Conservation (phyloP, 1,284 basidiomycete species). For the Anthracocystis setariae region DNA sequence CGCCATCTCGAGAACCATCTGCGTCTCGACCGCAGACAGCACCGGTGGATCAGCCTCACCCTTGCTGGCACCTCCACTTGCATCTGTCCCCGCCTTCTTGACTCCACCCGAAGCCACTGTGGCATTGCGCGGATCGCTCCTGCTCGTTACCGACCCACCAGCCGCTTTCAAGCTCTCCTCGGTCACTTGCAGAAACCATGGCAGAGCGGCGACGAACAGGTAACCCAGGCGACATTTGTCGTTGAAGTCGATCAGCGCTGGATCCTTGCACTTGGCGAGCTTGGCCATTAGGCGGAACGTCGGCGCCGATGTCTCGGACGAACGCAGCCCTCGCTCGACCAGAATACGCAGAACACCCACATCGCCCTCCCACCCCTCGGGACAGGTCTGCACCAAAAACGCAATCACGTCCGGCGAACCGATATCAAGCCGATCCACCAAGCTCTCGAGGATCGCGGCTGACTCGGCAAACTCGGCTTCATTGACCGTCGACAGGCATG, state of each 20-base stretch:
- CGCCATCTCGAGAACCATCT: slow-evolving; percentile 77
- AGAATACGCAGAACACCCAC: slow-evolving; percentile 77
- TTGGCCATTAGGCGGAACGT: slow-evolving; percentile 79
- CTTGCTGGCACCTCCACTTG: neutral
- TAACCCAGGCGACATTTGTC: slow-evolving; percentile 77
- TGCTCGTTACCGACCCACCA: slow-evolving; percentile 25
- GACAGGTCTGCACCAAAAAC: slow-evolving; percentile 76
- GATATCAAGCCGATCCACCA: slow-evolving; percentile 80
- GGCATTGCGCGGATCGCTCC: slow-evolving; percentile 27
- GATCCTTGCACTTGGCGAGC: slow-evolving; percentile 75
- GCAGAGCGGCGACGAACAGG: slow-evolving; percentile 83
- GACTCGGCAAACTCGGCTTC: slow-evolving; percentile 82
- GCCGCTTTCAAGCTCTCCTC: slow-evolving; percentile 64
- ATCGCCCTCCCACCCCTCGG: slow-evolving; percentile 78
- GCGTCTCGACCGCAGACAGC: slow-evolving; percentile 73
- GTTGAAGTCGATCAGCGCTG: slow-evolving; percentile 78
- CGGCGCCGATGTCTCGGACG: slow-evolving; percentile 76
- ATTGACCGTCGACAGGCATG: slow-evolving; percentile 83
- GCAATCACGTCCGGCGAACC: slow-evolving; percentile 76
- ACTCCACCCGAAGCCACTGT: slow-evolving; percentile 10
- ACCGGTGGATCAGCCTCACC: slow-evolving; percentile 31
- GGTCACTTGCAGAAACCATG: slow-evolving; percentile 88
- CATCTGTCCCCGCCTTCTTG: slow-evolving; percentile 14
- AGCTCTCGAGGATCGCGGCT: slow-evolving; percentile 75
- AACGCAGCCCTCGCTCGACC: slow-evolving; percentile 83